Evolutionary conservation across 2,329 filamentous ascomycete genomes (phyloP), one percentile per base, ranked within the genome.

Genomic region (Gnomoniopsis sp.): DNA sequence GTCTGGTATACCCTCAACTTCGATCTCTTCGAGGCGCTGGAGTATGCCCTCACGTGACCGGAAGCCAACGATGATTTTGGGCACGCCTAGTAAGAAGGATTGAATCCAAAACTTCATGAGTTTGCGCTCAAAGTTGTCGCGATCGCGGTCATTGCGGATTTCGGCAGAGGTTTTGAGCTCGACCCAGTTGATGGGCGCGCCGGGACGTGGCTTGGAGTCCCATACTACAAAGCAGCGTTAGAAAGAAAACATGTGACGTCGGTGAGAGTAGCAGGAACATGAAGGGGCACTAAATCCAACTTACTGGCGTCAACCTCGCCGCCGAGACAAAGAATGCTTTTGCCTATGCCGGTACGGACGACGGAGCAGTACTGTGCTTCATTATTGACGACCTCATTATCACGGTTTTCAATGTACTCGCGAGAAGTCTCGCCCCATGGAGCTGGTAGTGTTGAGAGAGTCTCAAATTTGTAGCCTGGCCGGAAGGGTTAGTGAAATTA

Each of bases 51-150:
- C 73, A 19, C 73, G 84, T 36, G 84, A 87, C 50, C 95, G 87
- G 71, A 95, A 97, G 1, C 95, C 95, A 33, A 99, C 89, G 49
- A 97, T 86, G 64, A 99, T 91, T 65, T 88, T 95, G 0, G 92
- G 91, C 1, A 98, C 93, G 44, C 93, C 93, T 2, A 99, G 86
- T 2, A 99, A 80, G 69, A 96, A 99, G 0, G 90, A 96, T 72
- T 98, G 95, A 15, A 93, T 91, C 95, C 95, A 99, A 75, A 93
- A 96, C 69, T 96, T 96, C 74, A 96, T 84, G 56, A 98, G 81
- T 71, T 98, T 98, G 51, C 90, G 85, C 73, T 97, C 90, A 70
- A 93, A 96, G 63, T 86, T 88, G 21, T 88, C 74, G 68, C 86
- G 80, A 67, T 95, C 90, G 49, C 85, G 81, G 1, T 87, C 81